Base-by-base conservation (phyloP, 805 yeast genomes). In the Jamesozyma hellenica region DNA sequence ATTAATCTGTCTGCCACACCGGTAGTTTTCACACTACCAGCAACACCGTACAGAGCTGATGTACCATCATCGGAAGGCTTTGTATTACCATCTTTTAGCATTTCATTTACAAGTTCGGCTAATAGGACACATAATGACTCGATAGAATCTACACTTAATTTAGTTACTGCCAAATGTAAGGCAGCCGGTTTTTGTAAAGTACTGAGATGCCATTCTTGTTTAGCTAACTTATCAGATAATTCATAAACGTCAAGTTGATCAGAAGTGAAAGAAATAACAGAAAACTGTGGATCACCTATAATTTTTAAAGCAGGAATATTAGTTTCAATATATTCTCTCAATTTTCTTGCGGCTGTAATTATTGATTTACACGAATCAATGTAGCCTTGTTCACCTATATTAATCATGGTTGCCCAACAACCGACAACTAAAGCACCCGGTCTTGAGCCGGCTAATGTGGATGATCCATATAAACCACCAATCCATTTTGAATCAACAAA, bases 351-450 rank as follows among this genome's bases (percentile, higher is more conserved):
- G 3, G 88, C 75, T 7, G 61, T 49, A 6, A 87, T 76, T 36
- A 90, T 88, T 11, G 74, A 77, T 40, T 58, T 61, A 46, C 95
- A 79, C 2, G 79, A 71, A 44, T 77, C 57, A 5, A 60, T 68
- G 59, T 90, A 90, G 1, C 97, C 97, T n/a, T 75, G 74, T 41
- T 75, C 77, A 30, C 98, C 98, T 41, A 88, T 69, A 46, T 72
- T 70, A 34, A 90, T 64, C 71, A 90, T 64, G 0, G 96, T 87
- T 0, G 96, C 94, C 96, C 97, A 92, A 60, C 97, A 88, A 0
- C 96, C 97, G n/a, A 82, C 97, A 71, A 87, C 82, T 28, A 90
- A 67, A 0, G 97, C 96, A 35, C 98, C 98, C 0, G 97, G 97
- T 47, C 97, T 74, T 10, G 95, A 84, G 1, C 98, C 98, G 0